Percentiles rank a stretch among this genome's conserved stretches.
phyloP scores from a whole-genome alignment of 2,329 filamentous ascomycete genomes.

The Fusarium sp. region DNA sequence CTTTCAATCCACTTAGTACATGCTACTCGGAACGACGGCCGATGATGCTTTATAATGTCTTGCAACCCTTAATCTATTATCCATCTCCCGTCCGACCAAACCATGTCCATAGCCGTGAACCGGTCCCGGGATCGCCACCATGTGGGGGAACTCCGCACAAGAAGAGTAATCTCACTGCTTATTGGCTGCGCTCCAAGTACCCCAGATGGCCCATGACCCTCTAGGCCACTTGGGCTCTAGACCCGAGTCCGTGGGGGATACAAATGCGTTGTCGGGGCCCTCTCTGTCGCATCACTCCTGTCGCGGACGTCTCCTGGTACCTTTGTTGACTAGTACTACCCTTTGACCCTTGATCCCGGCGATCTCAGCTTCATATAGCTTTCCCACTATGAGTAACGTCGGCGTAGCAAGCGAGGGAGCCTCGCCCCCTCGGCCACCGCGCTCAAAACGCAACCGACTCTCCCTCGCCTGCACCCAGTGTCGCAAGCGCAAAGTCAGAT shows the following conservation, averaged over 20 bases:
- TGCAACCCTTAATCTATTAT: too few relatives aligned
- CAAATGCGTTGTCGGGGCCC: conserved; percentile 29
- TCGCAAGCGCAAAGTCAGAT: conserved; percentile 39
- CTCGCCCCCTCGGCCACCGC: conserved; percentile 18
- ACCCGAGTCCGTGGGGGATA: conserved; percentile 18
- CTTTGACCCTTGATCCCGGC: conserved; percentile 9
- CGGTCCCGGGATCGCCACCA: conserved; percentile 18
- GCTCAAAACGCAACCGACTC: conserved; percentile 26
- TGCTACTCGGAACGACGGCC: too few relatives aligned
- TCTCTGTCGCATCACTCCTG: neutral
- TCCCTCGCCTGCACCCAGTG: conserved; percentile 35
- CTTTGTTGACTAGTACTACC: neutral
- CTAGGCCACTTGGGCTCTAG: conserved; percentile 5
- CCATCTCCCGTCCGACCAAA: neutral
- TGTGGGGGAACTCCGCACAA: conserved; percentile 19
- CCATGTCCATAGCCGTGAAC: conserved; percentile 4
- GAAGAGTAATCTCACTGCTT: neutral
- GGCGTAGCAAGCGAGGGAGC: conserved; percentile 9
- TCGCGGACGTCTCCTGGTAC: neutral
- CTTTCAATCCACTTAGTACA: too few relatives aligned
- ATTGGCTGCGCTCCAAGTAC: conserved; percentile 9
- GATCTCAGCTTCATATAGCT: neutral
- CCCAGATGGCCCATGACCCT: conserved; percentile 9
- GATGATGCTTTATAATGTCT: neutral
- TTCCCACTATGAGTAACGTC: neutral